Evolutionary conservation across 1,139 yeast genomes (phyloP).

Genomic region (Candida tetrigidarum): DNA sequence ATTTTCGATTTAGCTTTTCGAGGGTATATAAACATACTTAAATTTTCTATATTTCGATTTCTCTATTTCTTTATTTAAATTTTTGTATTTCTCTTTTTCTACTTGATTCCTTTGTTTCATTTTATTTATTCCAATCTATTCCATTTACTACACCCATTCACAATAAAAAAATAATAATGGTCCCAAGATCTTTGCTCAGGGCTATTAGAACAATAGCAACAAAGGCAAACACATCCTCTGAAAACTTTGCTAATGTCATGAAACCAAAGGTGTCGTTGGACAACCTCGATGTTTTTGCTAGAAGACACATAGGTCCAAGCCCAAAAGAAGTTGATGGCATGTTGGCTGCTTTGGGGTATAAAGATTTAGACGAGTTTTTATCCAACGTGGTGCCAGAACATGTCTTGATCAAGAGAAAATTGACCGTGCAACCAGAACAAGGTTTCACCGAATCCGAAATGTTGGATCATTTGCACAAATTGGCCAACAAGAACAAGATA

Average conservation of each 20-base stretch:
- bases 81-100: not conserved
- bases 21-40: not conserved
- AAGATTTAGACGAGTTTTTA: slow-evolving; percentile 72
- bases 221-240: slow-evolving; percentile 53
- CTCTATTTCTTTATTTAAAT: no score
- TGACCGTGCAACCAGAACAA: slow-evolving; percentile 62
- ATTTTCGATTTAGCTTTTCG: not conserved
- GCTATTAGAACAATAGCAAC: slow-evolving; percentile 25
- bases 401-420: slow-evolving; percentile 68
- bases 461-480: slow-evolving; percentile 63
- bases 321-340: slow-evolving; percentile 63
- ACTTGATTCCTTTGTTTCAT: not conserved
- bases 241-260: slow-evolving; percentile 43
- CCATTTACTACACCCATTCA: not conserved
- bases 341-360: slow-evolving; percentile 69
- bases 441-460: slow-evolving; percentile 87
- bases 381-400: slow-evolving; percentile 76
- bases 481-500: slow-evolving; percentile 76
- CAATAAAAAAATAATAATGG: not conserved
- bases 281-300: slow-evolving; percentile 78
- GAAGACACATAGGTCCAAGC: slow-evolving; percentile 91
- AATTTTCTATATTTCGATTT: not conserved
- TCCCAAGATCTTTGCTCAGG: slow-evolving; percentile 3
- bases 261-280: slow-evolving; percentile 37
- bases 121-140: not conserved